Evolutionary conservation across 176 grass and related monocot genomes (phyloP), one percentile per base, ranked within the genome.

Genomic region (Carex parvula): DNA sequence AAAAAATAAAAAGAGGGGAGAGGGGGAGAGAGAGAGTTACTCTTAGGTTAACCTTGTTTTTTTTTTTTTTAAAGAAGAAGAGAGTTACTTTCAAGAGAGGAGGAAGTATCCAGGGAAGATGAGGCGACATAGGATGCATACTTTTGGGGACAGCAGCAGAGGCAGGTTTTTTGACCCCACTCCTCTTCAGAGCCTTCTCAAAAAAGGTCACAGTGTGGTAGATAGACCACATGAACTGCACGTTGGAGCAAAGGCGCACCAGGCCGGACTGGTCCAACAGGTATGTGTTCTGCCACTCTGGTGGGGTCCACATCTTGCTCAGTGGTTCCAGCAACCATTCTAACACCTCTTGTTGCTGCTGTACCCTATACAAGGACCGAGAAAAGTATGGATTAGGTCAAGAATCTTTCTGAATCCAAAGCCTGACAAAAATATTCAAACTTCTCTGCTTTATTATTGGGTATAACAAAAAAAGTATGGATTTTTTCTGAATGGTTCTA

Each of bases 141-240:
- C 87, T 87, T 87, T 84, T 85, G 37, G 89, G 75, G 59, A 62
- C 85, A 84, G 68, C 50, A 89, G 87, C 70, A 61, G 85, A 16
- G 72, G 74, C 67, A 91, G 89, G 71, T 84, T 93, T 98, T 82
- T 91, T 98, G 29, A 53, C 81, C 87, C 95, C 95, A 54, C 92
- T 92, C 81, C 95, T 90, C 89, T 98, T 98, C 11, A 98, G 89
- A 71, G 95, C 91, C 85, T 90, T 98, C 72, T 98, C 95, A 87
- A 98, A 98, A 79, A 95, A 95, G 41, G 92, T 98, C 59, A 98
- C 89, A 3, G 86, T 92, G 82, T 98, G 95, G 63, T 85, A 98
- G 86, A 98, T 90, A 75, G 92, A 98, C 95, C 95, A 98, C 92
- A 98, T 98, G 87, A 98, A 86, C 90, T 95, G 88, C 15, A 24